Evolutionary conservation across 1,284 basidiomycete species (phyloP), one percentile per base, ranked within the genome.

Genomic region (Taiwanofungus camphoratus): DNA sequence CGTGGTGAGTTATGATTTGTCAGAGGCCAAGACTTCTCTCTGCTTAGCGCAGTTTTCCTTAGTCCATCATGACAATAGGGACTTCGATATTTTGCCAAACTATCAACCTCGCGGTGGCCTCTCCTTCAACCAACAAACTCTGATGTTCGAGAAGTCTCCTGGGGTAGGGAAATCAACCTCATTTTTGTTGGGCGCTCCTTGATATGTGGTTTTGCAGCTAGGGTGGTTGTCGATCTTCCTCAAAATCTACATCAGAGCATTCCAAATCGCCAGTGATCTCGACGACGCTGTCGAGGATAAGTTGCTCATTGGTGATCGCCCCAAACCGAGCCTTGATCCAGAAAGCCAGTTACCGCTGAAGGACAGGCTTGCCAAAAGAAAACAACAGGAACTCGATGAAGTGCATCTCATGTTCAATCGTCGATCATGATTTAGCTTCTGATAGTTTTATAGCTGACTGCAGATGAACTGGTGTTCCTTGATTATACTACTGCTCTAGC

Each of bases 61-160:
- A 85, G 82, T 69, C 42, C 84, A 89, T 49, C 72, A 82, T 45
- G 89, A 92, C 60, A 92, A 92, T 60, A 81, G 89, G 6, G 90
- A 92, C 63, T 82, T 82, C 52, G 70, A 71, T 35, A 80, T 91
- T 43, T 65, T 92, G n/a, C 76, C 83, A 8, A 81, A 81, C 58
- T 86, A 87, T 54, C 89, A 92, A 56, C 84, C 85, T 1, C 66
- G 59, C 30, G 59, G 56, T 27, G 67, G 66, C 16, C 58, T 65
- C 9, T 67, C 70, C 3, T 72, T 88, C 45, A 71, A 80, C 50
- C 64, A 79, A 36, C 85, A 88, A 57, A 88, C 83, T 0, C 60
- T 76, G 15, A 63, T 89, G 20, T 79, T 88, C 39, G 73, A 68
- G 19, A 77, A 73, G 41, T 64, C 68, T 20, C 75, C 79, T 53